phyloP scores from a whole-genome alignment of 441 rosid species.

The Francoa sonchifolia region DNA sequence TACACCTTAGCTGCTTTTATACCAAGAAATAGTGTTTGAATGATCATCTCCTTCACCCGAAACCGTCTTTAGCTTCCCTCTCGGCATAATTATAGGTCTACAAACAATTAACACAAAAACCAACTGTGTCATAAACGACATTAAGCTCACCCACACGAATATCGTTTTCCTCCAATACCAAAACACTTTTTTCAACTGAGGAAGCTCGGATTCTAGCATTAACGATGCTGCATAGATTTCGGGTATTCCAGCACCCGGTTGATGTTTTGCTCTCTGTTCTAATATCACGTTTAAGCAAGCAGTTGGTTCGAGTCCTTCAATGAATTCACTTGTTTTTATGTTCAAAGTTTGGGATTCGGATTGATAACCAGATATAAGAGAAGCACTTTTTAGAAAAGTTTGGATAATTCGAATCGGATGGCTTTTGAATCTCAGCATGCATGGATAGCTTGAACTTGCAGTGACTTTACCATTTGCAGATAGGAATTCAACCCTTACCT shows the following conservation, averaged over 20 bases:
- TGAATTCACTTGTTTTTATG: conserved; percentile 45
- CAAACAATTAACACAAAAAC: conserved; percentile 46
- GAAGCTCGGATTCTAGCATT: conserved; percentile 48
- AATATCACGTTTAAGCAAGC: conserved; percentile 53
- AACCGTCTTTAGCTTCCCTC: no score
- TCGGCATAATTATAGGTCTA: conserved; percentile 54
- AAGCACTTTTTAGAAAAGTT: conserved; percentile 52
- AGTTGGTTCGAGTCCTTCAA: conserved; percentile 48
- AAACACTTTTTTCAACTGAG: conserved; percentile 41
- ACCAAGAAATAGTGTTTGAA: no score
- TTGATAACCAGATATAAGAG: conserved; percentile 55
- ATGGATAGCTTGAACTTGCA: conserved; percentile 45
- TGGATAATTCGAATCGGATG: conserved; percentile 46
- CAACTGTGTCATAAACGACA: conserved; percentile 37
- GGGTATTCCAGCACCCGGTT: conserved; percentile 65
- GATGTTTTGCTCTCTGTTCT: conserved; percentile 66
- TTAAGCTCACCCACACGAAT: conserved; percentile 52
- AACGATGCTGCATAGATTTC: conserved; percentile 64
- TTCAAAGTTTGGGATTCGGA: conserved; percentile 62
- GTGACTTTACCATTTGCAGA: conserved; percentile 44
- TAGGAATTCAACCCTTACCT: conserved; percentile 64
- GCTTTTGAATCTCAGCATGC: conserved; percentile 67
- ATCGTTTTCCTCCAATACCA: conserved; percentile 75
- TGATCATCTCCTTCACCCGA: no score
- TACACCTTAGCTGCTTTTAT: no score